These are phyloP conservation scores for Bonia amplexicaulis DNA, from an alignment of 176 grass and related monocot genomes.

Conservation along the genomic window DNA sequence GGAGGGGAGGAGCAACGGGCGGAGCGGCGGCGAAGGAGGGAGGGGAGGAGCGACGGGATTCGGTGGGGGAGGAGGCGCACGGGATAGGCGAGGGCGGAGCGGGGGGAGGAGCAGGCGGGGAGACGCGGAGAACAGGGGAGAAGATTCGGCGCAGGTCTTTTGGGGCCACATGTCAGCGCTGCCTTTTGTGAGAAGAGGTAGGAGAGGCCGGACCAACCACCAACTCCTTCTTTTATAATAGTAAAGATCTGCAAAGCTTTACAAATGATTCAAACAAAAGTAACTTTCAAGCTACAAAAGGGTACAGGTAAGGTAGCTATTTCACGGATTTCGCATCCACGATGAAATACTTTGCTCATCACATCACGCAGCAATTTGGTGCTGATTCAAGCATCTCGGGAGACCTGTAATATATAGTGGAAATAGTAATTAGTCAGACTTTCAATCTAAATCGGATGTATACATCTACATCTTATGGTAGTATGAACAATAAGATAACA, in stretches of 20 bases:
- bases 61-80: no score
- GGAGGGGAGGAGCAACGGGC: no score
- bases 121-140: no score
- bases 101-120: no score
- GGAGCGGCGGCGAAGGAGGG: no score
- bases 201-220: no score
- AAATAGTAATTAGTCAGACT: background rate
- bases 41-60: no score
- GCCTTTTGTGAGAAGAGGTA: no score
- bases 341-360: conserved; percentile 31
- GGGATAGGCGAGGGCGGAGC: no score
- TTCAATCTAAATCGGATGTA: background rate
- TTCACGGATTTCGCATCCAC: background rate
- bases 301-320: background rate
- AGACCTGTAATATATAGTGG: conserved; percentile 43
- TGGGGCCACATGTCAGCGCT: no score
- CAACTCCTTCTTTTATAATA: no score
- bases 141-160: no score
- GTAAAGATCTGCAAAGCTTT: conserved; percentile 17
- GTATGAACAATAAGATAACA: background rate
- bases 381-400: conserved; percentile 67
- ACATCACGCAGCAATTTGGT: conserved; percentile 67
- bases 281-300: conserved; percentile 22
- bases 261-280: conserved; percentile 14
- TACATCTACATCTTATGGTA: background rate